A percentile compares a stretch with the other conserved stretches of the same genome.
These are phyloP conservation scores for Chlorociboria aeruginascens DNA, from an alignment of 495 filamentous ascomycete species.

Conservation along the genomic window DNA sequence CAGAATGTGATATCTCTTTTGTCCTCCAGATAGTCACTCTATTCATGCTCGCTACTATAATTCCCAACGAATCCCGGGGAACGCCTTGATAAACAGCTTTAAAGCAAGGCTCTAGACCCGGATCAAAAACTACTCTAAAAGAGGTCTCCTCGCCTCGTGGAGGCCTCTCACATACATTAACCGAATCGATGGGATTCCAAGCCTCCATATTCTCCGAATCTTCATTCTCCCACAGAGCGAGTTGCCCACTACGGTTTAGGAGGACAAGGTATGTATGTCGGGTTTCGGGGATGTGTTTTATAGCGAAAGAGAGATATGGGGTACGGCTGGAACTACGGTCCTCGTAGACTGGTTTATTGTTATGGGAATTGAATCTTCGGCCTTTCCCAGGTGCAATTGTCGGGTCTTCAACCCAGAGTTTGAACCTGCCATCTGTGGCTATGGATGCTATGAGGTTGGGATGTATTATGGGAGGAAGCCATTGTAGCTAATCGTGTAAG, in stretches of 20 bases:
- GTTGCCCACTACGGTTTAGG: slow-evolving; percentile 65
- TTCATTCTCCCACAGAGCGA: slow-evolving; percentile 75
- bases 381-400: slow-evolving; percentile 57
- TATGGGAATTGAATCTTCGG: slow-evolving; percentile 54
- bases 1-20: slow-evolving; percentile 41
- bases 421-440: slow-evolving; percentile 76
- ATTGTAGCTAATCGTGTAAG: slow-evolving; percentile 51
- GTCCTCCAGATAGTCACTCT: slow-evolving; percentile 70
- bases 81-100: slow-evolving; percentile 65
- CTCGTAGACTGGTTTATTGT: slow-evolving; percentile 22
- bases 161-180: slow-evolving; percentile 45
- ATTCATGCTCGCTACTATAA: slow-evolving; percentile 79
- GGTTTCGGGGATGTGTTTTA: slow-evolving; percentile 57
- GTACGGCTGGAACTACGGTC: slow-evolving; percentile 39
- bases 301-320: slow-evolving; percentile 66
- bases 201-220: slow-evolving; percentile 70
- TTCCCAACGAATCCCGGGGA: slow-evolving; percentile 54
- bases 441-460: slow-evolving; percentile 50
- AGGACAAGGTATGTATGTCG: slow-evolving; percentile 72
- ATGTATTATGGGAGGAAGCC: slow-evolving; percentile 48
- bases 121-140: slow-evolving; percentile 78
- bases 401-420: slow-evolving; percentile 81
- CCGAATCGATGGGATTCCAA: slow-evolving; percentile 63
- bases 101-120: slow-evolving; percentile 67
- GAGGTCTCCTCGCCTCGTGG: slow-evolving; percentile 69